Percentiles rank a stretch among this genome's conserved stretches.
Conservation (phyloP, 1,139 yeast genomes). For the Williopsis jadinii region DNA sequence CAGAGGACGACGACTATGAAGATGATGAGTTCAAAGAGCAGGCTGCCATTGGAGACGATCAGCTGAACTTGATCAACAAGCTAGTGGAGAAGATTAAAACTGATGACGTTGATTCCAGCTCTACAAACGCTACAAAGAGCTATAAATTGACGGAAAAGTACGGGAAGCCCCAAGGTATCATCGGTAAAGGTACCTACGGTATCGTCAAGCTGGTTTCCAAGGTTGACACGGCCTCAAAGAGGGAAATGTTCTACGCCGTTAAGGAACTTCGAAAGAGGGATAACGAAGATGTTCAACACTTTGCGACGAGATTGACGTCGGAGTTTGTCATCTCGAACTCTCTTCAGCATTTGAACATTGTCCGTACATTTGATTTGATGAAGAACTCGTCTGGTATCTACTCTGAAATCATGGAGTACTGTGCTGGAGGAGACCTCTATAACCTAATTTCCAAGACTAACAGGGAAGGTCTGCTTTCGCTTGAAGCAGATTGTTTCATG, state of each 20-base stretch:
- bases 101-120: constrained; percentile 26
- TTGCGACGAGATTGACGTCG: constrained; percentile 62
- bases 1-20: constrained; percentile 15
- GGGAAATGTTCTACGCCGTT: constrained; percentile 52
- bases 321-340: constrained; percentile 75
- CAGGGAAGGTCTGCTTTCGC: constrained; percentile 37
- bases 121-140: constrained; percentile 6
- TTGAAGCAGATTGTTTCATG: constrained; percentile 64
- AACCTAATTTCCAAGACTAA: constrained; percentile 29
- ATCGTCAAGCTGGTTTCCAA: constrained; percentile 50
- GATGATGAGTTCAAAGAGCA: constrained; percentile 24
- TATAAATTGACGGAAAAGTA: constrained; percentile 38
- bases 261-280: constrained; percentile 55
- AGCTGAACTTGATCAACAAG: constrained; percentile 42
- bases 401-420: constrained; percentile 72
- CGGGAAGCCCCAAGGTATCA: constrained; percentile 54
- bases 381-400: constrained; percentile 46
- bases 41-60: constrained; percentile 56
- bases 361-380: constrained; percentile 64
- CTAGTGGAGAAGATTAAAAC: constrained; percentile 36
- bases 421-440: constrained; percentile 68
- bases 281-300: constrained; percentile 49
- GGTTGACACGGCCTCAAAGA: constrained; percentile 25
- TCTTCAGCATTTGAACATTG: constrained; percentile 61
- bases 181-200: constrained; percentile 70